Evolutionary conservation across 257 asterid genomes (phyloP).

Genomic region (Penstemon newberryi): DNA sequence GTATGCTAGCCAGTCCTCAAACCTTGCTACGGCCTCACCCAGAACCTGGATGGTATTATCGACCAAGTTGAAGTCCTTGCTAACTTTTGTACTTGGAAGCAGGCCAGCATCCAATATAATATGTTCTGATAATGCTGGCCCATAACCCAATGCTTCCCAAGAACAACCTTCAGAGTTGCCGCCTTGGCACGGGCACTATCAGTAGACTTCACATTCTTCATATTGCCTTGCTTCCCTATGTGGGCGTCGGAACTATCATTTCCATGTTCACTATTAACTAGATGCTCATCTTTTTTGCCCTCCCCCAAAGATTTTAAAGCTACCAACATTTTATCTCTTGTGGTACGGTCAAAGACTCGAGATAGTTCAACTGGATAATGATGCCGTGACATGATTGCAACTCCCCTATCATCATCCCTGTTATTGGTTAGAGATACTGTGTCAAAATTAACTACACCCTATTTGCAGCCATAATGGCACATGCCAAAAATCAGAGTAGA

Average conservation of each 20-base stretch:
- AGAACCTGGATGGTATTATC: slow-evolving; percentile 44
- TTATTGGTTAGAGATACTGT: too few species aligned
- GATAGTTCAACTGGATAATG: slow-evolving; percentile 65
- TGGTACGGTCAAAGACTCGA: slow-evolving; percentile 79
- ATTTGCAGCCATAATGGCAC: too few species aligned
- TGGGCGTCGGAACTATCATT: slow-evolving; percentile 45
- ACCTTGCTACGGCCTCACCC: slow-evolving; percentile 70
- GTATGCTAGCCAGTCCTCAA: slow-evolving; percentile 91
- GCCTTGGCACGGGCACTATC: slow-evolving; percentile 74
- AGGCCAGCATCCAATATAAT: slow-evolving; percentile 78
- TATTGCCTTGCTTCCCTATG: slow-evolving; percentile 40
- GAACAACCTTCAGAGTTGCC: slow-evolving; percentile 71
- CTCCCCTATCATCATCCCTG: too few species aligned
- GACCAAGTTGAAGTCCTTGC: slow-evolving; percentile 64
- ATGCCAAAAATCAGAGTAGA: too few species aligned
- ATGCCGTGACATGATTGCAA: too few species aligned
- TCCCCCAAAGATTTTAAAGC: slow-evolving; percentile 49
- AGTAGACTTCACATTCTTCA: slow-evolving; percentile 44
- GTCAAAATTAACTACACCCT: too few species aligned
- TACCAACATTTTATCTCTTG: slow-evolving; percentile 62
- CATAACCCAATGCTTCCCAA: too few species aligned
- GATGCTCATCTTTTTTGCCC: slow-evolving; percentile 43
- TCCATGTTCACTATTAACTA: slow-evolving; percentile 41
- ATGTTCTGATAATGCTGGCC: slow-evolving; percentile 90
- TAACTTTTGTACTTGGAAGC: slow-evolving; percentile 71